phyloP scores from a whole-genome alignment of 345 rosid genomes.

The Arabidopsis suecica region DNA sequence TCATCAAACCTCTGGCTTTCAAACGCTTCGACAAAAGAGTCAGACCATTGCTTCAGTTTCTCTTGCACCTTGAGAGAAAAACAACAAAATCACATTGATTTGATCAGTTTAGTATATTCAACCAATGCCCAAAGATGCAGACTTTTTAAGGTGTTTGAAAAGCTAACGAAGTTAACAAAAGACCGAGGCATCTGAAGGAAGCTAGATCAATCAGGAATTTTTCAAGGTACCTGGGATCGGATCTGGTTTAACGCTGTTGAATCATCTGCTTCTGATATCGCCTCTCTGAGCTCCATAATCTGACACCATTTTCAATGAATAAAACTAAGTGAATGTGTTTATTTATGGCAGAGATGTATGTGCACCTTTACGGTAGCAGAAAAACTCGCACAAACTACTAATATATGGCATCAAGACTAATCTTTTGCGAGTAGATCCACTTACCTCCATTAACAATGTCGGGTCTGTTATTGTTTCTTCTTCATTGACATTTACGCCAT shows the following conservation, averaged over 20 bases:
- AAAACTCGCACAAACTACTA: not conserved
- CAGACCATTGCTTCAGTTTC: constrained; percentile 67
- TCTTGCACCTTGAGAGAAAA: constrained; percentile 60
- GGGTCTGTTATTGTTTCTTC: constrained; percentile 92
- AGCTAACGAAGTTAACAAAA: constrained; percentile 13
- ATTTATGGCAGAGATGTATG: not conserved
- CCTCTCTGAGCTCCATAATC: constrained; percentile 95
- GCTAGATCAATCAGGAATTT: constrained; percentile 14
- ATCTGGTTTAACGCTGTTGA: constrained; percentile 63
- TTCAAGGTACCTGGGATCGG: constrained; percentile 58
- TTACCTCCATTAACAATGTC: constrained; percentile 76
- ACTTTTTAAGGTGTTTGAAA: constrained; percentile 13
- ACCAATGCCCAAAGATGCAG: constrained; percentile 9
- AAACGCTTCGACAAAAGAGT: constrained; percentile 64
- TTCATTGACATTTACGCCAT: constrained; percentile 73
- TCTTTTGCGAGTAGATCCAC: not conserved
- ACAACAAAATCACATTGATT: constrained; percentile 14
- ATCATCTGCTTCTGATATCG: constrained; percentile 77
- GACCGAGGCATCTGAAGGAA: constrained; percentile 20
- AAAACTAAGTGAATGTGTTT: constrained; percentile 1
- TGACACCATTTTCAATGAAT: constrained; percentile 42
- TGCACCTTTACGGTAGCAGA: not conserved
- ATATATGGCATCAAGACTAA: not conserved
- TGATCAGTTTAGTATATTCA: constrained; percentile 25
- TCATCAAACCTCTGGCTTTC: constrained; percentile 64